These are phyloP conservation scores for Ophiostoma novo-ulmi DNA, from an alignment of 2,329 filamentous ascomycete genomes.

Conservation along the genomic window DNA sequence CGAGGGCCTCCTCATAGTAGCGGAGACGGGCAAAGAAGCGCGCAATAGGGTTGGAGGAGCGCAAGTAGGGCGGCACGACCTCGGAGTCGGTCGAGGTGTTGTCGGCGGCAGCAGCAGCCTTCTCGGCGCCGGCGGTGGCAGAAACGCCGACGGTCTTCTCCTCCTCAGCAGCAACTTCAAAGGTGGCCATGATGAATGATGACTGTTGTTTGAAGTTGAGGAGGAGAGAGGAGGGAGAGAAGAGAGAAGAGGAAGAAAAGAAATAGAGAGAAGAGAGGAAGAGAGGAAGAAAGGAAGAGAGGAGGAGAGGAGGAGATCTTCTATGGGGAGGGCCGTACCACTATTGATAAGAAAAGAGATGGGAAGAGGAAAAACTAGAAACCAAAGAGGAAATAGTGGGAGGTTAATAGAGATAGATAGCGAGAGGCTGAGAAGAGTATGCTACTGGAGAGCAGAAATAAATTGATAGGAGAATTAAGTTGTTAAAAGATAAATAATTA, in stretches of 20 bases:
- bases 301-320: slow-evolving; percentile 13
- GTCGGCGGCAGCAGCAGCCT: background rate
- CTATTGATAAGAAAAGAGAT: background rate
- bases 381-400: slow-evolving; percentile 2
- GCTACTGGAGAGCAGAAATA: background rate
- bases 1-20: slow-evolving; percentile 41
- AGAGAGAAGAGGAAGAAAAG: background rate
- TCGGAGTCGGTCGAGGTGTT: slow-evolving; percentile 12
- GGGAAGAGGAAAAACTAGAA: background rate
- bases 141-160: slow-evolving; percentile 25
- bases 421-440: background rate
- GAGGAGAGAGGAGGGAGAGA: background rate
- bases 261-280: slow-evolving; percentile 1
- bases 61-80: slow-evolving; percentile 23
- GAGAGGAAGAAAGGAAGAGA: background rate
- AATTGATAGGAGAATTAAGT: background rate
- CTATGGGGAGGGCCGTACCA: slow-evolving; percentile 5
- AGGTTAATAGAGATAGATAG: background rate
- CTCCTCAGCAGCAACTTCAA: slow-evolving; percentile 22
- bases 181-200: slow-evolving; percentile 20
- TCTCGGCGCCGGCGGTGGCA: slow-evolving; percentile 11
- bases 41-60: slow-evolving; percentile 24
- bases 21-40: slow-evolving; percentile 38
- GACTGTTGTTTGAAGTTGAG: background rate
- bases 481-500: background rate